phyloP scores from a whole-genome alignment of 2,329 filamentous ascomycete species.

The Thelonectria rubi region DNA sequence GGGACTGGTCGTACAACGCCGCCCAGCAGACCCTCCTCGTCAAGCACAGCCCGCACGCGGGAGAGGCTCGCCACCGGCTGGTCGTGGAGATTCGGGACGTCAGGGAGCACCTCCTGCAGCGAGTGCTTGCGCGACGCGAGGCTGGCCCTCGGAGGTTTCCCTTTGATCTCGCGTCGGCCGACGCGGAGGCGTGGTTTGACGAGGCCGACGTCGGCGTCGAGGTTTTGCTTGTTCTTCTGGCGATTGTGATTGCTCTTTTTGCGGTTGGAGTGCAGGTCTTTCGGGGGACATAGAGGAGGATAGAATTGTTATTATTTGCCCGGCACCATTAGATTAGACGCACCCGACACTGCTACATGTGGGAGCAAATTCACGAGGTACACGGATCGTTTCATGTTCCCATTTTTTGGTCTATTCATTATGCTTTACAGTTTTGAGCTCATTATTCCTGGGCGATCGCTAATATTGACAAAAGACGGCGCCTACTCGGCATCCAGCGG shows the following conservation, averaged over 20 bases:
- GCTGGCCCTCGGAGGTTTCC: constrained; percentile 28
- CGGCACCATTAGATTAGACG: constrained; percentile 9
- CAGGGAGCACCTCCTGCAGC: constrained; percentile 34
- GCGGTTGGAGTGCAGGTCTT: constrained; percentile 2
- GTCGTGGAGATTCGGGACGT: constrained; percentile 39
- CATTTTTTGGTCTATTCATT: constrained; percentile 18
- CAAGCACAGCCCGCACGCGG: constrained; percentile 26
- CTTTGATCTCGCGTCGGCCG: constrained; percentile 25
- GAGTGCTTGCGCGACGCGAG: constrained; percentile 23
- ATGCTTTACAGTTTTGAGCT: constrained; percentile 14
- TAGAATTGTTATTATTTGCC: not conserved
- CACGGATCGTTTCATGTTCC: not conserved
- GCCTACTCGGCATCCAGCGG: constrained; percentile 79
- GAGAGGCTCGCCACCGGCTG: constrained; percentile 27
- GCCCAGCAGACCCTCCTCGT: constrained; percentile 45
- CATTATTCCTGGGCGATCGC: constrained; percentile 26
- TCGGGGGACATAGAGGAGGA: not conserved
- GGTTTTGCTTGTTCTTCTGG: constrained; percentile 22
- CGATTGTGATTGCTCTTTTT: constrained; percentile 11
- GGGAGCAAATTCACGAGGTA: not conserved
- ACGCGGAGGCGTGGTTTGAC: constrained; percentile 34
- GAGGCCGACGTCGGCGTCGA: constrained; percentile 28
- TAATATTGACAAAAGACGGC: constrained; percentile 17
- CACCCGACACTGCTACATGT: not conserved
- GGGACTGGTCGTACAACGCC: constrained; percentile 44